These are phyloP conservation scores for Sarocladium strictum DNA, from an alignment of 2,329 filamentous ascomycete species.

Conservation along the genomic window DNA sequence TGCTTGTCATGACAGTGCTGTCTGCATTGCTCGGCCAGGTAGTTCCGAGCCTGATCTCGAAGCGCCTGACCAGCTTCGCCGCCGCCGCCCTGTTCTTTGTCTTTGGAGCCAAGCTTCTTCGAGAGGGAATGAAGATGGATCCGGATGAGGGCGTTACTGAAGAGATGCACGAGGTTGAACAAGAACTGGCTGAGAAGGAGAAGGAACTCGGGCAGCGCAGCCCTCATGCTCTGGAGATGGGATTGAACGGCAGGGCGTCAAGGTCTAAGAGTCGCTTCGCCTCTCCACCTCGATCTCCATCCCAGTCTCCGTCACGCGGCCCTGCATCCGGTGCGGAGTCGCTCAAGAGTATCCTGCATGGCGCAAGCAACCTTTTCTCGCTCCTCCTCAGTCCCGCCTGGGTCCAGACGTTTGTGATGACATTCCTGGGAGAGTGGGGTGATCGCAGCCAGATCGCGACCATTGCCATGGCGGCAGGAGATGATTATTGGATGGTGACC, in stretches of 20 bases:
- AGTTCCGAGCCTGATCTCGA: slow-evolving; percentile 82
- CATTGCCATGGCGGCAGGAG: slow-evolving; percentile 96
- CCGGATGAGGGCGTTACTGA: slow-evolving; percentile 87
- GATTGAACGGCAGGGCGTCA: slow-evolving; percentile 58
- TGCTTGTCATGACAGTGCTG: slow-evolving; percentile 90
- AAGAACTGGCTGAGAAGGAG: slow-evolving; percentile 91
- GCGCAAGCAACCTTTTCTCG: slow-evolving; percentile 79
- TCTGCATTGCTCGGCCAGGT: slow-evolving; percentile 90
- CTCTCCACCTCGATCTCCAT: slow-evolving; percentile 75
- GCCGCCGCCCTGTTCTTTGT: slow-evolving; percentile 82
- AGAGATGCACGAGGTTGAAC: slow-evolving; percentile 96
- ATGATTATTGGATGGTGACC: slow-evolving; percentile 99
- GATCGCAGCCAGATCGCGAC: slow-evolving; percentile 97
- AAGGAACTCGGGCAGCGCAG: slow-evolving; percentile 64
- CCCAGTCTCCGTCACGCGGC: slow-evolving; percentile 64
- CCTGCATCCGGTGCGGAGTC: slow-evolving; percentile 37
- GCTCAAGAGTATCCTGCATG: slow-evolving; percentile 35
- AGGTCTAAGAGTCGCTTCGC: slow-evolving; percentile 70
- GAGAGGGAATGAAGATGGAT: slow-evolving; percentile 84
- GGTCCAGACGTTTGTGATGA: slow-evolving; percentile 99
- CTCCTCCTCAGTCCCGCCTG: slow-evolving; percentile 89
- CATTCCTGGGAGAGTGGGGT: slow-evolving; percentile 96
- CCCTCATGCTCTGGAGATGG: slow-evolving; percentile 75
- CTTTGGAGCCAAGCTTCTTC: slow-evolving; percentile 78
- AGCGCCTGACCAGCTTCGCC: slow-evolving; percentile 82